phyloP scores from a whole-genome alignment of 495 filamentous ascomycete species.

The Neurospora sp. region DNA sequence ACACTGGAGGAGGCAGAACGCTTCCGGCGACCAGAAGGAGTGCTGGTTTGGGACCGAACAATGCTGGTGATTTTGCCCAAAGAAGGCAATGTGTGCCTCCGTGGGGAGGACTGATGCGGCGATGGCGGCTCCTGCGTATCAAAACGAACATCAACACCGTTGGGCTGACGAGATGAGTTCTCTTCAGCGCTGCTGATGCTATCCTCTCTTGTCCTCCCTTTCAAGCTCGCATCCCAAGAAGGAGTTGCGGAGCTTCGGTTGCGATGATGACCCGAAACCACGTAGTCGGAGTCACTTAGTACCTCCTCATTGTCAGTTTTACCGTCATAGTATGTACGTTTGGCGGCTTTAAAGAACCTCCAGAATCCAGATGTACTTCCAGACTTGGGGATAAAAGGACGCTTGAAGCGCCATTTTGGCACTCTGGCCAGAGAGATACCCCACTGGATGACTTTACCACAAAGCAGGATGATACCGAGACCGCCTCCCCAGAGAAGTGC shows the following conservation, averaged over 20 bases:
- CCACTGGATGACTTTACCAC: slow-evolving; percentile 71
- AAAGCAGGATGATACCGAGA: slow-evolving; percentile 60
- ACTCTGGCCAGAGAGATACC: slow-evolving; percentile 77
- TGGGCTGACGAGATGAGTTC: background rate
- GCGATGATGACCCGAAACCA: background rate
- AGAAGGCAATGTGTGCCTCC: slow-evolving; percentile 46
- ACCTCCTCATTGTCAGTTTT: background rate
- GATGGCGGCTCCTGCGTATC: slow-evolving; percentile 5
- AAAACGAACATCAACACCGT: slow-evolving; percentile 7
- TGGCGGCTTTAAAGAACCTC: background rate
- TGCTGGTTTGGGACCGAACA: slow-evolving; percentile 34
- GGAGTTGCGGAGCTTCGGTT: background rate
- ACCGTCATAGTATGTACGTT: background rate
- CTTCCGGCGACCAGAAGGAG: slow-evolving; percentile 56
- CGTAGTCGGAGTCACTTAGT: background rate
- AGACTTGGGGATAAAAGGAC: slow-evolving; percentile 23
- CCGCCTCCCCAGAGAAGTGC: slow-evolving; percentile 83
- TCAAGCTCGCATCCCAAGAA: background rate
- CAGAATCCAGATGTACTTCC: background rate
- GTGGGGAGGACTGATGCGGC: slow-evolving; percentile 12
- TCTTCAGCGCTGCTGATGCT: slow-evolving; percentile 9
- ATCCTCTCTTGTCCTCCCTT: background rate
- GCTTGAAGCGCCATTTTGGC: slow-evolving; percentile 80
- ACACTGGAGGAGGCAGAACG: slow-evolving; percentile 54
- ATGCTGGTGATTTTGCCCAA: slow-evolving; percentile 14